Evolutionary conservation across 1,139 yeast species (phyloP), one percentile per base, ranked within the genome.

Genomic region (Scheffersomyces stambukii): DNA sequence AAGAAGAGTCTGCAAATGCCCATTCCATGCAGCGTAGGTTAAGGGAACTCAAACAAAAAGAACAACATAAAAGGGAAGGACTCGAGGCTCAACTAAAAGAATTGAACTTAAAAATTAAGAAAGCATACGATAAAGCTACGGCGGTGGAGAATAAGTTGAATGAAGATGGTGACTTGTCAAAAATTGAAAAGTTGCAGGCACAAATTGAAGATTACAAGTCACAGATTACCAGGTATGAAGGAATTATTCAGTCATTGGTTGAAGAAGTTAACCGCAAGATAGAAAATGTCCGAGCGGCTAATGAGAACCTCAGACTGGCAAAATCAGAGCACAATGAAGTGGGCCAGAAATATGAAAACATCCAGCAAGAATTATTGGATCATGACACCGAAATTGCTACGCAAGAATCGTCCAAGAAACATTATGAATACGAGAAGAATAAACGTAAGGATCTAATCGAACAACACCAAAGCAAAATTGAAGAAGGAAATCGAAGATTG

Each of bases 161-260:
- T 16, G 68, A 60, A 16, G 59, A 55, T 33, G 64, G 60, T 5
- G 62, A 60, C 30, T 40, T 51, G 14, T 48, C 54, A n/a, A 54
- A 48, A 23, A 54, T 64, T 12, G 63, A 54, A 16, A 43, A 54
- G 13, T 49, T 60, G 19, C 46, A 50, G 27, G 43, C 51, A 9
- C 57, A 56, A 30, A 60, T 65, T 13, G 52, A 50, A 8, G 63
- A 57, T 11, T 39, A 45, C 25, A 41, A 50, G 15, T 37, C 42
- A 4, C 66, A 57, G 31, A 55, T 57, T 5, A 31, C 34, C 8
- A 45, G 52, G 10, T 39, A 50, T 20, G 49, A 53, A 26, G 57
- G 57, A 2, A 54, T 66, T 9, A 44, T 50, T 13, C 33, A 49
- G 13, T 50, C 64, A 0, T 43, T 61, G 18, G 36, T 40, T 6